A percentile compares a stretch with the other conserved stretches of the same genome.
Conservation (phyloP, 2,329 filamentous ascomycete genomes). For the Emydomyces testavorans region DNA sequence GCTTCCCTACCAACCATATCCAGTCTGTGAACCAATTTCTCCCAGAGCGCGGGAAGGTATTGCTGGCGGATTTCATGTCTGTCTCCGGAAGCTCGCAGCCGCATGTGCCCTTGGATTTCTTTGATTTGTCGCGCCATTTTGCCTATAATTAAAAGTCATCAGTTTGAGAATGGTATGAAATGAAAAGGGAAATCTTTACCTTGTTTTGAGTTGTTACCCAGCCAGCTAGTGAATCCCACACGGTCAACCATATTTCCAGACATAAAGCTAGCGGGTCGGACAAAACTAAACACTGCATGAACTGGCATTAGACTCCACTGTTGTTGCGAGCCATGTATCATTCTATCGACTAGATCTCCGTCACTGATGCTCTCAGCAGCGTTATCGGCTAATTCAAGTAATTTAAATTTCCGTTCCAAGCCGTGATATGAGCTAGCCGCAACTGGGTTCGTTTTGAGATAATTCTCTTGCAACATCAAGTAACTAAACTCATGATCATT, state of each 20-base stretch:
- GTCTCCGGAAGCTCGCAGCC: conserved; percentile 77
- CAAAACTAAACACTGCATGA: conserved; percentile 90
- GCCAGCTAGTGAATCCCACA: conserved; percentile 76
- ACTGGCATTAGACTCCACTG: conserved; percentile 98
- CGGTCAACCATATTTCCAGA: conserved; percentile 61
- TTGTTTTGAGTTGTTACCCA: conserved; percentile 86
- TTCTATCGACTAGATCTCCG: conserved; percentile 86
- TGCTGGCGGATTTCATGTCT: conserved; percentile 89
- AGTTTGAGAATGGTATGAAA: conserved; percentile 14
- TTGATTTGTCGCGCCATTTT: conserved; percentile 70
- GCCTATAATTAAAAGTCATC: conserved; percentile 23
- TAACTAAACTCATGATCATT: conserved; percentile 98
- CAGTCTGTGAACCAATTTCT: conserved; percentile 62
- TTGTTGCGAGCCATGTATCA: conserved; percentile 97
- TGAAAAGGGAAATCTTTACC: conserved; percentile 40
- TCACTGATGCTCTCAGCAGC: conserved; percentile 95
- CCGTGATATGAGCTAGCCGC: conserved; percentile 50
- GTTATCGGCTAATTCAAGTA: conserved; percentile 73
- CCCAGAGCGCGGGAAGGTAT: conserved; percentile 82
- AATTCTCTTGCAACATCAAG: conserved; percentile 97
- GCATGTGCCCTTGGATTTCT: conserved; percentile 96
- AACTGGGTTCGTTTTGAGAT: conserved; percentile 70
- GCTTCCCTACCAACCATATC: conserved; percentile 69
- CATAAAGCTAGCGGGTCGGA: conserved; percentile 77
- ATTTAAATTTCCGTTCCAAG: conserved; percentile 63